These are phyloP conservation scores for Hygrocybe punicea DNA, from an alignment of 768 basidiomycete species.

Conservation along the genomic window DNA sequence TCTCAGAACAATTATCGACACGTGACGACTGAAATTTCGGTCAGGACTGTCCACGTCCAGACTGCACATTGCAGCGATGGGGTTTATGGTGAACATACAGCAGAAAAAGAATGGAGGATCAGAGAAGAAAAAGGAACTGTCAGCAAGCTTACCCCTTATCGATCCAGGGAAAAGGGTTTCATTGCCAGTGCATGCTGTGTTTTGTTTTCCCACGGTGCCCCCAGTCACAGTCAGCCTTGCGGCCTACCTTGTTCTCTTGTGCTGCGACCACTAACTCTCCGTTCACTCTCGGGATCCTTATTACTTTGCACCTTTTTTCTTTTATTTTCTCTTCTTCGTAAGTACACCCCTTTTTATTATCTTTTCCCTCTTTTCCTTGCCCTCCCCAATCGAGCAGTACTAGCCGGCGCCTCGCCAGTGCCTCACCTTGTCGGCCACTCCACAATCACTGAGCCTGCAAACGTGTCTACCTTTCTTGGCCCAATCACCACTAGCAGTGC, in stretches of 20 bases:
- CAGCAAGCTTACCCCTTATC: too few relatives aligned
- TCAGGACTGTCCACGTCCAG: too few relatives aligned
- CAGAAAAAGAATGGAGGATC: not conserved
- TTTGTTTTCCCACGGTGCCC: too few relatives aligned
- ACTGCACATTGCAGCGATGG: too few relatives aligned
- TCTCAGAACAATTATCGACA: too few relatives aligned
- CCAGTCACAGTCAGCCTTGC: not conserved
- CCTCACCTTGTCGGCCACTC: not conserved
- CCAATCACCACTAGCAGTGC: not conserved
- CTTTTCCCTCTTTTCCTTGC: too few relatives aligned
- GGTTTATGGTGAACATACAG: too few relatives aligned
- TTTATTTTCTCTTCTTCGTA: not conserved
- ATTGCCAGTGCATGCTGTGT: too few relatives aligned
- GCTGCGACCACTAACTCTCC: not conserved
- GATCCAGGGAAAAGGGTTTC: too few relatives aligned
- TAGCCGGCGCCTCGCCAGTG: not conserved
- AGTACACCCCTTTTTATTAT: not conserved
- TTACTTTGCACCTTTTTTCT: too few relatives aligned
- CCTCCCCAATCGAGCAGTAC: not conserved
- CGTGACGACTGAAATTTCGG: too few relatives aligned
- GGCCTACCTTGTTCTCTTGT: not conserved
- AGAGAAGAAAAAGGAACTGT: not conserved
- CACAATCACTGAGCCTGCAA: not conserved
- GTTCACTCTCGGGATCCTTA: not conserved
- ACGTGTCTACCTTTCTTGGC: not conserved